phyloP scores from a whole-genome alignment of 192 early-diverging fungal species.

The Podila clonocystis region DNA sequence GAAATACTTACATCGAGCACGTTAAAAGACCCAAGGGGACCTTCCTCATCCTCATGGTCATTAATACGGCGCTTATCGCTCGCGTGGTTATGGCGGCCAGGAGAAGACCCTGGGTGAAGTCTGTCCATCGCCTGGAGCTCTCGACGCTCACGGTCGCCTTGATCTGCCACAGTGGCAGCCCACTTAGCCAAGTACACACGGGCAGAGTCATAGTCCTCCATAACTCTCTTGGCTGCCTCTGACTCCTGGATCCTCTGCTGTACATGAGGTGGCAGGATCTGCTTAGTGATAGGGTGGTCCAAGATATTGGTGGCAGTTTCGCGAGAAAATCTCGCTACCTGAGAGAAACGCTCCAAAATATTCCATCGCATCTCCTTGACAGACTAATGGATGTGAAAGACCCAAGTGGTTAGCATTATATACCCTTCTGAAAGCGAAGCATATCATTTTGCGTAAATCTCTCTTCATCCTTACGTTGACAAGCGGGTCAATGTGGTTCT shows the following conservation, averaged over 20 bases:
- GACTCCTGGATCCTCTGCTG: conserved; percentile 62
- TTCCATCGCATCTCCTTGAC: conserved; percentile 80
- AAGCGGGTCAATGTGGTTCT: conserved; percentile 35
- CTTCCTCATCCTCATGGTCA: conserved; percentile 33
- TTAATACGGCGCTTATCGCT: conserved; percentile 25
- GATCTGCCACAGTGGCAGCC: conserved; percentile 68
- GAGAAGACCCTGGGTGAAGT: conserved; percentile 2
- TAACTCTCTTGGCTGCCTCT: conserved; percentile 65
- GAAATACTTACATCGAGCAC: conserved; percentile 41
- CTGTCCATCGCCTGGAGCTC: conserved; percentile 27
- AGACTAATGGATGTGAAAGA: conserved; percentile 42
- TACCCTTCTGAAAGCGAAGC: no score
- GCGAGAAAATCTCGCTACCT: conserved; percentile 75
- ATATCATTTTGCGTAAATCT: neutral
- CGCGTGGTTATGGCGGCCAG: conserved; percentile 4
- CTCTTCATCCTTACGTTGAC: conserved; percentile 38
- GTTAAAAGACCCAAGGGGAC: conserved; percentile 37
- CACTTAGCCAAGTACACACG: conserved; percentile 83
- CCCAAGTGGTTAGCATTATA: no score
- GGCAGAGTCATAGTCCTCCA: conserved; percentile 84
- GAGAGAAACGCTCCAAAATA: conserved; percentile 79
- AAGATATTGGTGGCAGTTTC: conserved; percentile 68
- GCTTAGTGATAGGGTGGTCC: conserved; percentile 63
- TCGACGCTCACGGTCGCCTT: conserved; percentile 42
- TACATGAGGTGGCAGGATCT: conserved; percentile 63